Percentiles rank a stretch among this genome's conserved stretches.
Evolutionary conservation across 164 flowering plant species (phyloP).

Genomic region (Protea cynaroides): DNA sequence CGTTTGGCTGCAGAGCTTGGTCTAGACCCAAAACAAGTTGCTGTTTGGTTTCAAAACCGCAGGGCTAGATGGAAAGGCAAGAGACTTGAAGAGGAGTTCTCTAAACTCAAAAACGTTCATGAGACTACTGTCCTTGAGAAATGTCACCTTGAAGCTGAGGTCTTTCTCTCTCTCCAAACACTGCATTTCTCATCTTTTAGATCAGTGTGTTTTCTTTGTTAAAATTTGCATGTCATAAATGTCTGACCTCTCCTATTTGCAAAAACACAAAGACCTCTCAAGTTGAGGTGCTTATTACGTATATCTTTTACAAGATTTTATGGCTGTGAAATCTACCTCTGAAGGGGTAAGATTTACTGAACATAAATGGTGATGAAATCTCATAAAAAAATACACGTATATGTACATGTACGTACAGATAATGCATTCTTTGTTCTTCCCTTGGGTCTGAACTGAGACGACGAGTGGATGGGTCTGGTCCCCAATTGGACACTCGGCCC

Average conservation of each 20-base stretch:
- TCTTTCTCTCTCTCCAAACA: slow-evolving; percentile 11
- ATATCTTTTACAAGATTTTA: too few relatives aligned
- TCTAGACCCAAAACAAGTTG: slow-evolving; percentile 68
- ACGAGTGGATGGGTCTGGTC: neutral
- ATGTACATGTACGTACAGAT: too few relatives aligned
- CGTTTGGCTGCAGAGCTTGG: slow-evolving; percentile 57
- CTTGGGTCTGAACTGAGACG: neutral
- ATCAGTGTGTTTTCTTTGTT: neutral
- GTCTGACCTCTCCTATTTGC: too few relatives aligned
- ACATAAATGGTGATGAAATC: too few relatives aligned
- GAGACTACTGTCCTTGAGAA: slow-evolving; percentile 34
- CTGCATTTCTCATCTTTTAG: too few relatives aligned
- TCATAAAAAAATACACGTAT: too few relatives aligned
- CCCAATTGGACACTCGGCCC: too few relatives aligned
- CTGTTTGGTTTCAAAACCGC: slow-evolving; percentile 80
- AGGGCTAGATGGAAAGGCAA: slow-evolving; percentile 73
- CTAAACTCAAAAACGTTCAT: slow-evolving; percentile 32
- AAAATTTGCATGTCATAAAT: slow-evolving; percentile 27
- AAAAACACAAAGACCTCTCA: too few relatives aligned
- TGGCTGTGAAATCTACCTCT: too few relatives aligned
- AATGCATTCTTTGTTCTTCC: slow-evolving; percentile 26
- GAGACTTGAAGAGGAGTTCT: slow-evolving; percentile 60
- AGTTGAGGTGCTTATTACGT: too few relatives aligned
- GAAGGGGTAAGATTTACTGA: too few relatives aligned
- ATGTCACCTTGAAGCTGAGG: slow-evolving; percentile 46